These are phyloP conservation scores for Pichia sp. DNA, from an alignment of 1,139 yeast species.

Conservation along the genomic window DNA sequence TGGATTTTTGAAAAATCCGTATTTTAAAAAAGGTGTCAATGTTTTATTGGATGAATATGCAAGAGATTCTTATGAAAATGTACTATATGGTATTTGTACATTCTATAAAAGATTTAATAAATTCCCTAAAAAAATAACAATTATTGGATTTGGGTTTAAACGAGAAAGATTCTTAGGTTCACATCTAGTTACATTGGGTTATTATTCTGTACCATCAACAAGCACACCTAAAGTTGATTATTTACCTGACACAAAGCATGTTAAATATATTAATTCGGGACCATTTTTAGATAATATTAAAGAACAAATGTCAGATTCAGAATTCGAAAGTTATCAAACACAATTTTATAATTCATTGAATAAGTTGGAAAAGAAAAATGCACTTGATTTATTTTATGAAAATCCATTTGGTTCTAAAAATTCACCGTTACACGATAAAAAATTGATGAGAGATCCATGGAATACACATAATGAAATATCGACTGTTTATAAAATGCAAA, in stretches of 20 bases:
- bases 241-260: conserved; percentile 18
- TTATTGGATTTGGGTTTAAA: conserved; percentile 75
- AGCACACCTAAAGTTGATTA: background rate
- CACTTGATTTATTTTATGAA: conserved; percentile 45
- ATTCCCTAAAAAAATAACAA: conserved; percentile 49
- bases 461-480: conserved; percentile 21
- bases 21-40: conserved; percentile 5
- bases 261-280: conserved; percentile 54
- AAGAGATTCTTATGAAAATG: conserved; percentile 75
- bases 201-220: conserved; percentile 11
- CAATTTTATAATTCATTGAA: conserved; percentile 40
- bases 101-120: conserved; percentile 41
- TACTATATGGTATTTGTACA: conserved; percentile 55
- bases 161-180: conserved; percentile 46
- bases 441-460: conserved; percentile 53
- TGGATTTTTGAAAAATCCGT: conserved; percentile 10
- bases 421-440: conserved; percentile 38
- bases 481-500: conserved; percentile 9
- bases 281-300: conserved; percentile 41
- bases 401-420: conserved; percentile 58
- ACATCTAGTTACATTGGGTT: conserved; percentile 48
- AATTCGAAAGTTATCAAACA: conserved; percentile 18
- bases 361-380: conserved; percentile 46
- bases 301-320: conserved; percentile 15
- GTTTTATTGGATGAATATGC: conserved; percentile 61